Percentiles rank a stretch among this genome's conserved stretches.
Evolutionary conservation across 805 yeast genomes (phyloP).

Genomic region (Metschnikowia cerradonensis): DNA sequence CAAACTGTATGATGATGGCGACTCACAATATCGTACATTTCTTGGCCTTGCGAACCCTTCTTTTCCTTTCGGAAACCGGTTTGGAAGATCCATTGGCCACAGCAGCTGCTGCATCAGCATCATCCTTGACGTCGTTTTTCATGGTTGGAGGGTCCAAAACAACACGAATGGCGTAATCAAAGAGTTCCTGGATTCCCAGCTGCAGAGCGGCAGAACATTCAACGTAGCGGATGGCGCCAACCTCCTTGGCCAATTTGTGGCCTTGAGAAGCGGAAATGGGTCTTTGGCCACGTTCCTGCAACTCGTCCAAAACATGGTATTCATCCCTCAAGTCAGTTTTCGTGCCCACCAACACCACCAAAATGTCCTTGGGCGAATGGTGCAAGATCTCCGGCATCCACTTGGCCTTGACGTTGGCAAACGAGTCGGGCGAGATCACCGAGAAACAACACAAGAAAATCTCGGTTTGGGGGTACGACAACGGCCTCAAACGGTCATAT

Average conservation of each 20-base stretch:
- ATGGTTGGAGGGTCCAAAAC: conserved; percentile 52
- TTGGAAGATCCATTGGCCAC: conserved; percentile 5
- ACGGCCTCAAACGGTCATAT: conserved; percentile 83
- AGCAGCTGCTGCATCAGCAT: conserved; percentile 10
- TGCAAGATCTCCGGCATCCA: conserved; percentile 80
- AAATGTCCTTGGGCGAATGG: conserved; percentile 69
- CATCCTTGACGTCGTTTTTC: conserved; percentile 12
- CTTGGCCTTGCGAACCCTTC: conserved; percentile 32
- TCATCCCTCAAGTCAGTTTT: conserved; percentile 83
- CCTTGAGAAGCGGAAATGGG: conserved; percentile 68
- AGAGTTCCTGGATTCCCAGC: conserved; percentile 78
- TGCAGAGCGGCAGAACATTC: conserved; percentile 93
- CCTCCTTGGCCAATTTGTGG: conserved; percentile 58
- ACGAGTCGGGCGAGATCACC: conserved; percentile 74
- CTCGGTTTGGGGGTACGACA: conserved; percentile 89
- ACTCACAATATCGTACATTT: conserved; percentile 38
- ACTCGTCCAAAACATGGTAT: conserved; percentile 65
- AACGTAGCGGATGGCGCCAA: conserved; percentile 68
- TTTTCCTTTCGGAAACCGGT: conserved; percentile 15
- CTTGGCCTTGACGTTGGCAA: conserved; percentile 73
- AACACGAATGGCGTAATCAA: conserved; percentile 74
- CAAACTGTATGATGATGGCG: too few species aligned
- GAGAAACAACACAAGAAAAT: conserved; percentile 85
- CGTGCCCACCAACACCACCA: conserved; percentile 79
- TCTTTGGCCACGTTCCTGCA: conserved; percentile 55